phyloP scores from a whole-genome alignment of 2,329 filamentous ascomycete species.

The Plenodomus biglobosus region DNA sequence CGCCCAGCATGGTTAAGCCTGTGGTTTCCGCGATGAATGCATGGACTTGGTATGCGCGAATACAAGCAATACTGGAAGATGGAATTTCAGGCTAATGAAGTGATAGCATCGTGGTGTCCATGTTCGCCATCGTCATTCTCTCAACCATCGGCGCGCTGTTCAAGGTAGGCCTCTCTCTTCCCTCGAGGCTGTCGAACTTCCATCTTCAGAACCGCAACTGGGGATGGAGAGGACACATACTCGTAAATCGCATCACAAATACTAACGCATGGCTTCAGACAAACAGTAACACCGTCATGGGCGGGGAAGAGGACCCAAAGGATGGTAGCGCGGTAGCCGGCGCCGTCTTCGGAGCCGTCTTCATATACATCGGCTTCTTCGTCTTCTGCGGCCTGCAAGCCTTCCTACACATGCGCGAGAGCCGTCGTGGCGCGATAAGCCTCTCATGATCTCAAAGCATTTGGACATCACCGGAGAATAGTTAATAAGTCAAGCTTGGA shows the following conservation, averaged over 20 bases:
- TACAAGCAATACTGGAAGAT: not conserved
- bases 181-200: not conserved
- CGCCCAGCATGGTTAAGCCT: slow-evolving; percentile 85
- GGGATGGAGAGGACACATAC: too few species aligned
- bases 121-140: slow-evolving; percentile 66
- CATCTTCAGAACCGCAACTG: not conserved
- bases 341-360: slow-evolving; percentile 83
- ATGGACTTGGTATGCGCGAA: slow-evolving; percentile 78
- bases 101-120: slow-evolving; percentile 67
- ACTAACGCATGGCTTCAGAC: slow-evolving; percentile 44
- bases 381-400: slow-evolving; percentile 91
- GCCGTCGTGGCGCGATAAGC: slow-evolving; percentile 79
- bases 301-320: slow-evolving; percentile 67
- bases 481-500: not conserved
- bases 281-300: slow-evolving; percentile 82
- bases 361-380: slow-evolving; percentile 84
- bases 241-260: too few species aligned
- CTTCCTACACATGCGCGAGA: slow-evolving; percentile 79
- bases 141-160: slow-evolving; percentile 72
- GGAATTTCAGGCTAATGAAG: slow-evolving; percentile 16
- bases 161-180: slow-evolving; percentile 54
- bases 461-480: not conserved
- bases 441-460: slow-evolving; percentile 52
- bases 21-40: slow-evolving; percentile 89
- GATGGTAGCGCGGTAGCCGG: slow-evolving; percentile 77